phyloP scores from a whole-genome alignment of 345 rosid genomes.

The Zanthoxylum bungeanum region DNA sequence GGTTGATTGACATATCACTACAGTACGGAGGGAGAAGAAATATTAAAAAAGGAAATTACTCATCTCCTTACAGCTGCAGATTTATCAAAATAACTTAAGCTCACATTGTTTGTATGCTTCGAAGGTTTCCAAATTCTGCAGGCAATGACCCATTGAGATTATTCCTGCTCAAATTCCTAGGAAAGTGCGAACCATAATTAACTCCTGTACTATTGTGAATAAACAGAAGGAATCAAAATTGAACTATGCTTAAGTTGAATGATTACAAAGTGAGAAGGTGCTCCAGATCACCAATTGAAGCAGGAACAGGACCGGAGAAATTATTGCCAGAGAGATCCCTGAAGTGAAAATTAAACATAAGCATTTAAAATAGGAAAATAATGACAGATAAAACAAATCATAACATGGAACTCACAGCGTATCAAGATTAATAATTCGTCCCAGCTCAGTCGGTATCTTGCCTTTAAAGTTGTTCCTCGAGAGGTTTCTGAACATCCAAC shows the following conservation, averaged over 20 bases:
- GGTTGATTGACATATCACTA: slow-evolving; percentile 84
- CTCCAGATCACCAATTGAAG: slow-evolving; percentile 82
- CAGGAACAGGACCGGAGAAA: slow-evolving; percentile 72
- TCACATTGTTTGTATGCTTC: slow-evolving; percentile 75
- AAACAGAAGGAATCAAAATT: background rate
- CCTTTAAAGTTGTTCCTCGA: slow-evolving; percentile 79
- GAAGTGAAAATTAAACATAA: background rate
- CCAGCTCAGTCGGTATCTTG: slow-evolving; percentile 66
- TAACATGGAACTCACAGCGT: slow-evolving; percentile 50
- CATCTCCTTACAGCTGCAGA: background rate
- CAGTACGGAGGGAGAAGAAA: background rate
- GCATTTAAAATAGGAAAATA: too few relatives aligned
- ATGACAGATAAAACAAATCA: background rate
- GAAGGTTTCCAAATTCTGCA: slow-evolving; percentile 75
- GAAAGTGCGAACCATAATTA: background rate
- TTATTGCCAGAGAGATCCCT: slow-evolving; percentile 88
- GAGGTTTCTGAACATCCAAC: slow-evolving; percentile 52
- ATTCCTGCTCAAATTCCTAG: slow-evolving; percentile 78
- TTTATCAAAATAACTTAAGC: background rate
- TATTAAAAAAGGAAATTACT: background rate
- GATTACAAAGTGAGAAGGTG: slow-evolving; percentile 88
- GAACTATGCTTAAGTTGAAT: background rate
- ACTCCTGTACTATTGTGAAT: background rate
- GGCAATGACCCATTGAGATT: slow-evolving; percentile 62
- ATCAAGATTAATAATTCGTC: slow-evolving; percentile 82